phyloP scores from a whole-genome alignment of 139 green algal species.

The Coelastrella sp. region DNA sequence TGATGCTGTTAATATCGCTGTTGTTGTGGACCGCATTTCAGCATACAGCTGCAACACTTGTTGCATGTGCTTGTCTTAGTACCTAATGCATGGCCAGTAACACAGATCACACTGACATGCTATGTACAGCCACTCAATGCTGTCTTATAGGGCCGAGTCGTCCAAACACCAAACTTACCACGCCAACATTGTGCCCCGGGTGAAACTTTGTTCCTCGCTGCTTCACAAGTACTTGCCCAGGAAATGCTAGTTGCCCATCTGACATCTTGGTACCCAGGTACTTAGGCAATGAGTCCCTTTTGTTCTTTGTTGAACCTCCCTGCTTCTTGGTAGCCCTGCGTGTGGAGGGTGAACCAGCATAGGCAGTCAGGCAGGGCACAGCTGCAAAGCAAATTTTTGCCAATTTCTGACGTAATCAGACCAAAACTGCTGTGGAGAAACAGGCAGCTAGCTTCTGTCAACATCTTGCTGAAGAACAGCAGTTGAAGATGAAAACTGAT shows the following conservation, averaged over 20 bases:
- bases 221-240: constrained; percentile 94
- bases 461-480: too few species aligned
- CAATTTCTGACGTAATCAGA: too few species aligned
- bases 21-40: too few species aligned
- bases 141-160: neutral
- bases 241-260: constrained; percentile 78
- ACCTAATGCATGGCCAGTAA: too few species aligned
- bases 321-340: constrained; percentile 73
- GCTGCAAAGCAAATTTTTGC: too few species aligned
- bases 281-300: constrained; percentile 85
- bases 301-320: constrained; percentile 80
- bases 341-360: neutral
- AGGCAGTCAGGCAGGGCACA: neutral
- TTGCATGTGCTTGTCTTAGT: too few species aligned
- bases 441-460: too few species aligned
- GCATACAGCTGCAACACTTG: neutral
- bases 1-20: too few species aligned
- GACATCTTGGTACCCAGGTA: constrained; percentile 93
- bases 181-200: constrained; percentile 85
- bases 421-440: neutral
- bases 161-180: constrained; percentile 59
- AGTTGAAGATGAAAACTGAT: too few species aligned
- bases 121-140: neutral
- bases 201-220: constrained; percentile 94
- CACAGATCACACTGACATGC: neutral